These are phyloP conservation scores for Plasmodium relictum DNA, from an alignment of 169 alveolate species.

Conservation along the genomic window DNA sequence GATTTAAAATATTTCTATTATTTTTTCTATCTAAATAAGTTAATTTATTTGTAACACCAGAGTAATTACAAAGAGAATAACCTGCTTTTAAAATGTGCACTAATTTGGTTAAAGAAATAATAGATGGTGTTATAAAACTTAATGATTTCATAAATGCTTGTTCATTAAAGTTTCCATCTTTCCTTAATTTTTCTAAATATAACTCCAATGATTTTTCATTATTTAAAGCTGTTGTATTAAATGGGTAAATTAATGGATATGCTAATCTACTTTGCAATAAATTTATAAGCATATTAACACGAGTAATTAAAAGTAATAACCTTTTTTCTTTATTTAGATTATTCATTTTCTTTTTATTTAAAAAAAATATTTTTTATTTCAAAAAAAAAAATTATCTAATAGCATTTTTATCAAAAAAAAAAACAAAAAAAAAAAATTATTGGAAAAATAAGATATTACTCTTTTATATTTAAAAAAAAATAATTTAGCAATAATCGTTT, in stretches of 20 bases:
- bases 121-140: slow-evolving; percentile 72
- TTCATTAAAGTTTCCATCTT: slow-evolving; percentile 73
- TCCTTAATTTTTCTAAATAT: slow-evolving; percentile 61
- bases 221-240: slow-evolving; percentile 77
- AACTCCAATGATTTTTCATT: slow-evolving; percentile 58
- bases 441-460: no score
- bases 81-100: slow-evolving; percentile 76
- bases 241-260: slow-evolving; percentile 83
- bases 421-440: no score
- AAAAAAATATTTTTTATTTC: no score
- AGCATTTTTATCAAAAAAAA: no score
- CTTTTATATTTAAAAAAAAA: no score
- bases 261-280: slow-evolving; percentile 82
- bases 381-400: no score
- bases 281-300: slow-evolving; percentile 78
- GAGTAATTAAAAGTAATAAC: slow-evolving; percentile 50
- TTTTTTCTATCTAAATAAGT: slow-evolving; percentile 29
- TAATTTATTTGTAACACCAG: slow-evolving; percentile 33
- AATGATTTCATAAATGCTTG: slow-evolving; percentile 70
- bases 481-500: no score
- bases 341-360: slow-evolving; percentile 49
- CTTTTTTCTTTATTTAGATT: slow-evolving; percentile 53
- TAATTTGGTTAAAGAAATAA: slow-evolving; percentile 62
- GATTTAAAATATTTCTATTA: slow-evolving; percentile 17
- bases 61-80: slow-evolving; percentile 68